Evolutionary conservation across 768 basidiomycete species (phyloP).

Genomic region (Lentinus brumalis): DNA sequence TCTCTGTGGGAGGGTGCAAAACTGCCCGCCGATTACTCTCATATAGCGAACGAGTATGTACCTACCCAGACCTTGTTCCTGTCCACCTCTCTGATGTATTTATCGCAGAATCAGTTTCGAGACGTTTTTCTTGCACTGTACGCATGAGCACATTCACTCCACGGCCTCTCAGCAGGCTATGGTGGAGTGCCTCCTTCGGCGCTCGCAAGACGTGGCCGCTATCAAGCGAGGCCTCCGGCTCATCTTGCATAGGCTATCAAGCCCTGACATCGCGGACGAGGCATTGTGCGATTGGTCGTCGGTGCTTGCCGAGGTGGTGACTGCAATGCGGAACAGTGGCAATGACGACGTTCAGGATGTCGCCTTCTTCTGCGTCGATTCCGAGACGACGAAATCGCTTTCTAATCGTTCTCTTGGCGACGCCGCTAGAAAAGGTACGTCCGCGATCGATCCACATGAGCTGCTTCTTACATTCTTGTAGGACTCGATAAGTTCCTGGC

Average conservation of each 20-base stretch:
- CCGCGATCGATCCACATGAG: no score
- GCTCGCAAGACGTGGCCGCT: slow-evolving; percentile 27
- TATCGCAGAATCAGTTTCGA: slow-evolving; percentile 41
- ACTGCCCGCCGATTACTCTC: slow-evolving; percentile 26
- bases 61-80: not conserved
- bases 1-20: slow-evolving; percentile 46
- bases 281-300: not conserved
- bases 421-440: slow-evolving; percentile 3
- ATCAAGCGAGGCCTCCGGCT: slow-evolving; percentile 42
- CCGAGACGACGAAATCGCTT: slow-evolving; percentile 1
- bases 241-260: slow-evolving; percentile 36
- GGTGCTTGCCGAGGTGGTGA: slow-evolving; percentile 11
- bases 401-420: not conserved
- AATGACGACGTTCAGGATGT: not conserved
- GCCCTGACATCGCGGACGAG: slow-evolving; percentile 22
- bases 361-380: slow-evolving; percentile 2
- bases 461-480: not conserved
- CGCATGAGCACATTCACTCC: slow-evolving; percentile 25
- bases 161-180: slow-evolving; percentile 35
- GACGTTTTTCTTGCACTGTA: slow-evolving; percentile 44
- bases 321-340: not conserved
- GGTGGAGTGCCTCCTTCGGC: slow-evolving; percentile 34
- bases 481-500: slow-evolving; percentile 1
- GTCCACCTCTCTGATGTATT: not conserved
- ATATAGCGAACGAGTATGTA: slow-evolving; percentile 34